Evolutionary conservation across 1,284 basidiomycete genomes (phyloP), one percentile per base, ranked within the genome.

Genomic region (Cryptococcus maquisensis): DNA sequence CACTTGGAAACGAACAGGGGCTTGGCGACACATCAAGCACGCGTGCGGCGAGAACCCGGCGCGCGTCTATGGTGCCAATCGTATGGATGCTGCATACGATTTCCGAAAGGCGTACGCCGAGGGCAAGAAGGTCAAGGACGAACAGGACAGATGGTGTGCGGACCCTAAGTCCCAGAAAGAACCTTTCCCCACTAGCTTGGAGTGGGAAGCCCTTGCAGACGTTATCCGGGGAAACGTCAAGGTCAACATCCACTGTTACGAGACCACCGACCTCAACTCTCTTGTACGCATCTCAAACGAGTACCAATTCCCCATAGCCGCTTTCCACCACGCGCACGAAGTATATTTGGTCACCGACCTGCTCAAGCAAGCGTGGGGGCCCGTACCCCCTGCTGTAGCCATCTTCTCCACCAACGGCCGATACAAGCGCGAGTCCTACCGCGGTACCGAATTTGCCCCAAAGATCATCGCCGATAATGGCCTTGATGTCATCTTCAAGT

Each of bases 251-350:
- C 87, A 91, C 64, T 90, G 87, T 62, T 88, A 89, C 57, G 85
- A 88, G 74, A 81, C 86, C 10, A 84, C 84, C 51, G 90, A 93
- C 65, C 78, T 92, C 28, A 87, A 90, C 63, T 52, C 72, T 26
- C 60, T 75, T 36, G 67, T 71, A 23, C 67, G 88, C 77, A 81
- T 89, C 50, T 83, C 85, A 18, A 87, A 89, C 72, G 87, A 90
- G 73, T 95, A 92, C 81, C 53, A 65, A 50, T 69, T 73, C 74
- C 81, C 84, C 4, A 81, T 90, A 51, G 85, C 88, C 2, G 84
- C 86, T 1, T 87, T 94, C 74, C 91, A 94, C 71, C 90, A 94
- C 66, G 90, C 91, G 0, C 84, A 85, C 62, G 88, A 91, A 71
- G 84, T 90, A 0, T 94, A 89, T 69, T 83, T 94, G 16, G 85